Conservation (phyloP, 1,139 yeast genomes). For the Suhomyces kunorum region DNA sequence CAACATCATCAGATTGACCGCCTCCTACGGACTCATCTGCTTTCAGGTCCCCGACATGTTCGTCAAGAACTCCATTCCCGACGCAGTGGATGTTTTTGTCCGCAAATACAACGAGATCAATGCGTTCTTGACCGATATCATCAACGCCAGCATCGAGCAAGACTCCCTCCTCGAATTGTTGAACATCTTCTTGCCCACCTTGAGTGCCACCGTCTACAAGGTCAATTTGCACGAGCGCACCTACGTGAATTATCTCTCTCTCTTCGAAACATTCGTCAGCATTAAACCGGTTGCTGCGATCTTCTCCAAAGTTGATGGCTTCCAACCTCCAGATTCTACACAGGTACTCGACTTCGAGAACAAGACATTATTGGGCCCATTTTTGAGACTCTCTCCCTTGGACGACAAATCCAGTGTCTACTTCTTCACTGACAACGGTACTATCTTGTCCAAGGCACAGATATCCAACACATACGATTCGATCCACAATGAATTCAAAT, state of each 20-base stretch:
- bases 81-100: constrained; percentile 28
- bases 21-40: constrained; percentile 69
- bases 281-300: constrained; percentile 63
- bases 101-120: constrained; percentile 39
- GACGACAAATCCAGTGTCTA: constrained; percentile 46
- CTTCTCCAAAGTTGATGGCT: constrained; percentile 59
- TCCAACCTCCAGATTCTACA: constrained; percentile 44
- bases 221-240: constrained; percentile 45
- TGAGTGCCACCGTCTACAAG: constrained; percentile 35
- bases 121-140: constrained; percentile 59
- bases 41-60: constrained; percentile 75
- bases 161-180: constrained; percentile 63
- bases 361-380: constrained; percentile 72
- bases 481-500: constrained; percentile 59
- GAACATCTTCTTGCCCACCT: constrained; percentile 53
- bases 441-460: constrained; percentile 40
- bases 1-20: constrained; percentile 53
- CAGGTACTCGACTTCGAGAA: constrained; percentile 57
- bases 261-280: constrained; percentile 60
- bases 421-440: constrained; percentile 46
- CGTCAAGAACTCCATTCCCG: constrained; percentile 37
- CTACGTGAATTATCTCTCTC: constrained; percentile 52
- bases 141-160: constrained; percentile 63
- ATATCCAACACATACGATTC: constrained; percentile 53
- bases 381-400: constrained; percentile 74